Evolutionary conservation across 768 basidiomycete species (phyloP), one percentile per base, ranked within the genome.

Genomic region (Auricularia auricula-judae): DNA sequence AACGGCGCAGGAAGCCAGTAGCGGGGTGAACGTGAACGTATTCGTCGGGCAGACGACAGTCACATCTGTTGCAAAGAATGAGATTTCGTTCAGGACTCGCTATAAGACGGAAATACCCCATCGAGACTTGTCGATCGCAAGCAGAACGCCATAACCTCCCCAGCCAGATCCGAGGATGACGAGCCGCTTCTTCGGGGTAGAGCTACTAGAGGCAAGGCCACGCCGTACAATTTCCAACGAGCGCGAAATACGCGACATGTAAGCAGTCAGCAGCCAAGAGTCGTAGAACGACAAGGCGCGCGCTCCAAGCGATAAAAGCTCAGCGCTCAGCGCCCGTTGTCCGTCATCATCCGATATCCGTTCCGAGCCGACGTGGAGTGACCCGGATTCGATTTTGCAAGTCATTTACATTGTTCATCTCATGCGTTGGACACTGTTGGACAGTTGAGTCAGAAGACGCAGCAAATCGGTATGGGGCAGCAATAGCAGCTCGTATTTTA

Each of bases 141-240:
- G 76, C 29, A 89, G 77, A 14, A 90, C 75, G 65, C 85, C 85
- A 68, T 89, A 89, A 0, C 88, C 88, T 64, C 86, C 88, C 88
- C 88, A 90, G 29, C 88, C 88, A 10, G 87, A 88, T 8, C 88
- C 88, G 5, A 89, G 76, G 66, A 90, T 85, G 21, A 89, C 82
- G 42, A 89, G 80, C 39, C 76, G 74, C 61, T 77, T 77, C 64
- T 78, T 76, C 23, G 47, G 16, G 43, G 21, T 21, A 47, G 44
- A 42, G 34, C 44, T 14, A 14, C 23, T 14, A 14, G 63, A 44
- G 12, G 63, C 21, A 8, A 63, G 34, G 14, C 47, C 16, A 18
- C 47, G 47, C 21, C 47, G 14, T 16, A 51, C 18, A 5, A 51
- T 21, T 3, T 16, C 21, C 5, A 51, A 4, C 5, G 47, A 16